phyloP scores from a whole-genome alignment of 176 grass and related monocot genomes.

The Carex pumila region DNA sequence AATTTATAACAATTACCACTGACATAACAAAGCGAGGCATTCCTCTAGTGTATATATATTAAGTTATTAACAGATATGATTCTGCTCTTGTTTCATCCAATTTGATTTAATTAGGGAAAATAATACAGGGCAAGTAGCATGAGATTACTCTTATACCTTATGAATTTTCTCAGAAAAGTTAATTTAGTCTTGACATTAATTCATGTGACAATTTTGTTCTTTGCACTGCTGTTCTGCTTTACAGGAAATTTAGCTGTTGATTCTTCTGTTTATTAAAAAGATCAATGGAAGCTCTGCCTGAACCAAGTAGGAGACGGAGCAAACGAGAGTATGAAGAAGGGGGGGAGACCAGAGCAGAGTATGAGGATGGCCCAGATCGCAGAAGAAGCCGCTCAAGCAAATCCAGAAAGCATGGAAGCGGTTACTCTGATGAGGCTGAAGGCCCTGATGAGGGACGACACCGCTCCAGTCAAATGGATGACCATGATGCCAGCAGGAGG shows the following conservation, averaged over 20 bases:
- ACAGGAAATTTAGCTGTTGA: not conserved
- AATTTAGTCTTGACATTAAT: not conserved
- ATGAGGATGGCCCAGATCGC: slow-evolving; percentile 22
- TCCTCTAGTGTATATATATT: too few relatives aligned
- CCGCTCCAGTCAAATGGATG: slow-evolving; percentile 9
- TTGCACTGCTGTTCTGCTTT: not conserved
- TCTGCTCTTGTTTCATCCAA: too few relatives aligned
- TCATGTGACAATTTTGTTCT: not conserved
- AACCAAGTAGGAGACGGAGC: slow-evolving; percentile 24
- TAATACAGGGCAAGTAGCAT: not conserved
- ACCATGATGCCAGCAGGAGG: slow-evolving; percentile 25
- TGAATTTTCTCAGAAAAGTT: not conserved
- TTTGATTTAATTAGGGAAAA: not conserved
- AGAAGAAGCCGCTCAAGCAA: slow-evolving; percentile 31
- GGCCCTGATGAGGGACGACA: not conserved
- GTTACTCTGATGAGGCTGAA: slow-evolving; percentile 23
- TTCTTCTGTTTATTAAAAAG: not conserved
- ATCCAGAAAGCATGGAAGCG: slow-evolving; percentile 29
- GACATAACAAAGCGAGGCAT: too few relatives aligned
- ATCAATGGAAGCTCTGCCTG: slow-evolving; percentile 24
- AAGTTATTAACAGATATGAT: not conserved
- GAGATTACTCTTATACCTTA: too few relatives aligned
- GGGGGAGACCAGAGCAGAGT: slow-evolving; percentile 24
- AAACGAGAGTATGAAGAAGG: slow-evolving; percentile 37
- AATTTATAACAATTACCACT: too few relatives aligned